These are phyloP conservation scores for Tylopilus sp. DNA, from an alignment of 768 basidiomycete species.

Conservation along the genomic window DNA sequence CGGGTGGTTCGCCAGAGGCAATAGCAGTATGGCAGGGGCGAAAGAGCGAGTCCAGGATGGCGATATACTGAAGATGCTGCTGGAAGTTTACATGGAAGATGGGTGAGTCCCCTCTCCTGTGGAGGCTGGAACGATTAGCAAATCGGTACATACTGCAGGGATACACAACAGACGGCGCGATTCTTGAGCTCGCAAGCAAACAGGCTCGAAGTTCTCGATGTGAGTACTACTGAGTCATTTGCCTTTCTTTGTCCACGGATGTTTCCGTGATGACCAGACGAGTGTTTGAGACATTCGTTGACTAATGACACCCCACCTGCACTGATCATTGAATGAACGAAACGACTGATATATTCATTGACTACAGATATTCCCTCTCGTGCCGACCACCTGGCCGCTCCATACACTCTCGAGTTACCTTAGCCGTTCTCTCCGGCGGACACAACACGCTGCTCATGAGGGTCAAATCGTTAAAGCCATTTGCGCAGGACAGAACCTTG, in stretches of 20 bases:
- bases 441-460: slow-evolving; percentile 67
- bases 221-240: slow-evolving; percentile 36
- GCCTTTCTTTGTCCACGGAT: background rate
- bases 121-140: background rate
- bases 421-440: slow-evolving; percentile 71
- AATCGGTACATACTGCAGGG: slow-evolving; percentile 35
- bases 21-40: slow-evolving; percentile 48
- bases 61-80: slow-evolving; percentile 61
- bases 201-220: slow-evolving; percentile 74
- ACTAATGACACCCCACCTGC: too few species aligned
- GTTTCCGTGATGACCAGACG: too few species aligned
- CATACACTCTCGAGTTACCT: slow-evolving; percentile 72
- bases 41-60: slow-evolving; percentile 42
- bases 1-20: slow-evolving; percentile 38
- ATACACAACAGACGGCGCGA: slow-evolving; percentile 56
- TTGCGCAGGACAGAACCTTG: slow-evolving; percentile 75
- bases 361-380: slow-evolving; percentile 53
- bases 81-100: slow-evolving; percentile 81
- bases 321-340: background rate
- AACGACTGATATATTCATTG: background rate
- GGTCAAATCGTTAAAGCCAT: slow-evolving; percentile 76
- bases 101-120: slow-evolving; percentile 46
- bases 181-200: slow-evolving; percentile 78
- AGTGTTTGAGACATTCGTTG: background rate
- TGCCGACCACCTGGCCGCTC: slow-evolving; percentile 78